Base-by-base conservation (phyloP, 495 filamentous ascomycete genomes). In the Tuber brumale region DNA sequence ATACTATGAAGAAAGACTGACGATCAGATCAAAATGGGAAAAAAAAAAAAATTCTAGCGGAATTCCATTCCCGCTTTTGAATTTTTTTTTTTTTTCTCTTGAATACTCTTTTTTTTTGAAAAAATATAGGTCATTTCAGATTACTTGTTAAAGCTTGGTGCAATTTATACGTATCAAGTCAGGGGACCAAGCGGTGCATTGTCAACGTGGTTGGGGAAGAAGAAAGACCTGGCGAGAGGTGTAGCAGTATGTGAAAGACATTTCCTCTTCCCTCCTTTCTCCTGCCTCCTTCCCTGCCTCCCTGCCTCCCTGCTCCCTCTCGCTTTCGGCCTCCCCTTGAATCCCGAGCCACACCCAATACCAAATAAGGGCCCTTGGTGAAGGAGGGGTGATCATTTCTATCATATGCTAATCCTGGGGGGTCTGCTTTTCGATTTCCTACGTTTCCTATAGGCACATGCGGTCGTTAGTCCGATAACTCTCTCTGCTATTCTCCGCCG, bases 111-210 rank as follows among this genome's bases (percentile, higher is more conserved):
- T 57, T 57, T 57, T 57, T 27, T 57, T 2, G 0, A 4, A 57
- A 57, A 57, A 80, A 37, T 51, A 8, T 35, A 82, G 85, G 84
- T 1, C 88, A 89, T 83, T 82, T 83, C 35, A 85, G 86, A 27
- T 86, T 86, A 72, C 82, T 85, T 16, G 88, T 89, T 27, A 82
- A 85, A 73, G 86, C 86, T 39, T 89, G 88, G 88, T 89, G 88
- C 77, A 83, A 82, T 27, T 84, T 84, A 73, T 89, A 89, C 76
- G 48, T 82, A 75, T 71, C 42, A 10, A 82, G 76, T 27, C 74
- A 81, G 35, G 80, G 80, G 45, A 75, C 71, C 51, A 74, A 78
- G 57, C 76, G 80, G 43, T 82, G 80, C 70, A 42, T 76, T 42
- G 79, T 82, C 48, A 74, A 81, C 71, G 23, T 82, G 45, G 76